Base-by-base conservation (phyloP, 2,329 filamentous ascomycete genomes). In the Cercospora brassicicola region DNA sequence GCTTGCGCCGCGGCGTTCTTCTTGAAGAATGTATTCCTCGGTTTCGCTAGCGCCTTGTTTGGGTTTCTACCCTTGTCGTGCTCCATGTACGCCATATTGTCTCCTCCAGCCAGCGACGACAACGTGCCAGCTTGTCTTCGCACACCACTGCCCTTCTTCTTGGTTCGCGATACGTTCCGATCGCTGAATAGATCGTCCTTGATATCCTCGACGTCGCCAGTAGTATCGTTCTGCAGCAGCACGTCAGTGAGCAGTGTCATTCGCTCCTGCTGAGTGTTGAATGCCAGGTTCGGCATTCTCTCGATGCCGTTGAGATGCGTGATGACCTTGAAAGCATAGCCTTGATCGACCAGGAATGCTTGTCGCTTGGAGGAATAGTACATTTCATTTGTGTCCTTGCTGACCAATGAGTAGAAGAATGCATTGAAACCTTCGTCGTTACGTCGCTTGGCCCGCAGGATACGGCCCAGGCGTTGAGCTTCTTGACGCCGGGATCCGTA, bases 351-450 rank as follows among this genome's bases (percentile, higher is more conserved):
- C 0, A 99, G 85, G 82, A 99, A 99, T 0, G 95, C 94, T 80
- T 99, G 95, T 9, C 95, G 88, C 80, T 97, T 98, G 3, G 93
- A 94, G 0, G 94, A 97, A 79, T 97, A 99, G 78, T 90, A 95
- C 94, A 99, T 98, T 79, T 99, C 95, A 69, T 94, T 90, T 0
- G 95, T 99, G 78, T 99, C 95, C 79, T 98, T 98, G 5, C 92
- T 96, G 3, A 99, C 95, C 0, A 99, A 86, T 0, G 93, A 96
- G 82, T 99, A 99, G 83, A 99, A 99, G 80, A 98, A 99, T 0
- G 95, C 95, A 77, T 99, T 99, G 81, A 99, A 99, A 7, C 95
- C 95, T 79, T 98, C 95, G 74, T 99, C 95, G 75, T 97, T 98
- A 78, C 95, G 88, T 18, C 95, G 89, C 82, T 99, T 99, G 13